Evolutionary conservation across 2,329 filamentous ascomycete species (phyloP).

Genomic region (Cytospora schulzeri): DNA sequence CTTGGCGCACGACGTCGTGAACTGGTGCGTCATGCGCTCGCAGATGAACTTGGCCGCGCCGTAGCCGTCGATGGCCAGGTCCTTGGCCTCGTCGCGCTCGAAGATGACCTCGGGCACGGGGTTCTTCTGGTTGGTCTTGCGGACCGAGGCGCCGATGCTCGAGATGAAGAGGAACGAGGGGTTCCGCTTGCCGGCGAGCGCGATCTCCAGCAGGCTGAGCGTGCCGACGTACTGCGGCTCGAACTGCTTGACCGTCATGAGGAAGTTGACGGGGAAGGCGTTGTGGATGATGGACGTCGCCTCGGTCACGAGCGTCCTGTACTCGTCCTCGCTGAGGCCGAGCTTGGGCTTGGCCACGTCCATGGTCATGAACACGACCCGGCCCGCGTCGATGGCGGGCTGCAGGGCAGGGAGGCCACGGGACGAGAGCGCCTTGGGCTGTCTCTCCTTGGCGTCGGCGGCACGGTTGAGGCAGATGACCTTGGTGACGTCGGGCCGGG

Average conservation of each 20-base stretch:
- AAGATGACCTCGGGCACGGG: conserved; percentile 32
- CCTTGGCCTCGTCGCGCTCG: conserved; percentile 20
- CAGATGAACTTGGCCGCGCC: conserved; percentile 36
- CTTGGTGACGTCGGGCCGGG: conserved; percentile 16
- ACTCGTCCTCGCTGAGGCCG: conserved; percentile 39
- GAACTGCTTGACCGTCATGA: conserved; percentile 48
- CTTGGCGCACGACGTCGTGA: conserved; percentile 24
- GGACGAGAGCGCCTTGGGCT: conserved; percentile 8
- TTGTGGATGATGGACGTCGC: conserved; percentile 48
- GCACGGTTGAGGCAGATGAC: conserved; percentile 26
- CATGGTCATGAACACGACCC: conserved; percentile 17
- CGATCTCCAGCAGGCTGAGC: conserved; percentile 44
- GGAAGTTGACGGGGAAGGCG: conserved; percentile 56
- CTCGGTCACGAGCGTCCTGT: conserved; percentile 33
- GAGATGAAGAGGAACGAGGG: conserved; percentile 33
- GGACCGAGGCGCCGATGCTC: conserved; percentile 34
- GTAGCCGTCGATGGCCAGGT: conserved; percentile 33
- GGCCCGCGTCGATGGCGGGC: conserved; percentile 12
- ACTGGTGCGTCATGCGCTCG: conserved; percentile 34
- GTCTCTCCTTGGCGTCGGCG: conserved; percentile 12
- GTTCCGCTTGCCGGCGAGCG: conserved; percentile 27
- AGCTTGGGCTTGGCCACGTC: conserved; percentile 43
- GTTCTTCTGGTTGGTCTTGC: conserved; percentile 13
- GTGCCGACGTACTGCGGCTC: conserved; percentile 47
- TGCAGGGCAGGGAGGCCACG: conserved; percentile 17